These are phyloP conservation scores for Manihot esculenta DNA, from an alignment of 441 rosid genomes.

Conservation along the genomic window DNA sequence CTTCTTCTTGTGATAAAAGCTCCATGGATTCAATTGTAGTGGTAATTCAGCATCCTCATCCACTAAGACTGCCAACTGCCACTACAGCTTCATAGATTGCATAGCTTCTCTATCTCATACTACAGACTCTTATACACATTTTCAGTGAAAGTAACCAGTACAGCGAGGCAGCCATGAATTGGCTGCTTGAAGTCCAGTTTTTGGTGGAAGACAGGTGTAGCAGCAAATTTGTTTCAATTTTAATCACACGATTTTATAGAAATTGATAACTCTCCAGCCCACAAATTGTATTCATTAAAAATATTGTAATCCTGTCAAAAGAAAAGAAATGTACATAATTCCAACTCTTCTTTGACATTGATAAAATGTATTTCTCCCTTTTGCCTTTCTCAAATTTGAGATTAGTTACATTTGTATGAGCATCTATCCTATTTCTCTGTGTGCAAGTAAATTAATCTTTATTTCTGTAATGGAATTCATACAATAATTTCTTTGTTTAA, in stretches of 20 bases:
- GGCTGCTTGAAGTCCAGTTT: background rate
- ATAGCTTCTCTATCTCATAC: constrained; percentile 11
- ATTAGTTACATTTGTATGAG: too few species aligned
- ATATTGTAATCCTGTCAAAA: background rate
- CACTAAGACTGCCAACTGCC: constrained; percentile 25
- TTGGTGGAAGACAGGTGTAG: constrained; percentile 9
- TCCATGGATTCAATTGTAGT: constrained; percentile 60
- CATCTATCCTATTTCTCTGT: too few species aligned
- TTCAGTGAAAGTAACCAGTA: constrained; percentile 10
- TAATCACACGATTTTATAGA: background rate
- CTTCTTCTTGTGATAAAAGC: constrained; percentile 34
- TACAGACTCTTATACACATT: background rate
- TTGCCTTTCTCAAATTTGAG: too few species aligned
- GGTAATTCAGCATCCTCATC: constrained; percentile 74
- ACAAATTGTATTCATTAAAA: too few species aligned
- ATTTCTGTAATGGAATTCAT: too few species aligned
- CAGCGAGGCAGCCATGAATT: constrained; percentile 12
- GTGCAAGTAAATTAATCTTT: too few species aligned
- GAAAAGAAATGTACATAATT: constrained; percentile 2
- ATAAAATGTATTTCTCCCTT: too few species aligned
- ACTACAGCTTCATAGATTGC: constrained; percentile 4
- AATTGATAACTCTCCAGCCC: too few species aligned
- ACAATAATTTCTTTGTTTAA: too few species aligned
- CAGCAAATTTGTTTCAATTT: constrained; percentile 7
- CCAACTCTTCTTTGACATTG: background rate